A percentile compares a stretch with the other conserved stretches of the same genome.
phyloP scores from a whole-genome alignment of 805 yeast genomes.

The Teunomyces pallodes region DNA sequence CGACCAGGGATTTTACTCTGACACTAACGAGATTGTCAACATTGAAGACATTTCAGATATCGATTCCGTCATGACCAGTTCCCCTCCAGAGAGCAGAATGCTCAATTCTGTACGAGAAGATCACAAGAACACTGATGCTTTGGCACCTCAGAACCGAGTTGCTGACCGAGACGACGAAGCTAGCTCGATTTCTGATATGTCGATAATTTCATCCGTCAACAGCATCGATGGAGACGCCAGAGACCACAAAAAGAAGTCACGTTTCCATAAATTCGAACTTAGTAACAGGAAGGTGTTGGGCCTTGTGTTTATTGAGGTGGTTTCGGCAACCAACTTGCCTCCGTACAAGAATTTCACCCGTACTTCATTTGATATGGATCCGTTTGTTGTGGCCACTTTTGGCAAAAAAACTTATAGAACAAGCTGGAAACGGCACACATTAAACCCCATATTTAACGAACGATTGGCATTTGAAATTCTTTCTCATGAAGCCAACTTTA shows the following conservation, averaged over 20 bases:
- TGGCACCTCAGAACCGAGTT: neutral
- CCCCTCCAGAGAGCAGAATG: neutral
- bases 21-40: conserved; percentile 16
- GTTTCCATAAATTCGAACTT: conserved; percentile 33
- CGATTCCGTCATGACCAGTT: conserved; percentile 20
- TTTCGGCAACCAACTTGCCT: conserved; percentile 74
- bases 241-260: conserved; percentile 10
- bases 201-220: conserved; percentile 12
- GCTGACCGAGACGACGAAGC: conserved; percentile 13
- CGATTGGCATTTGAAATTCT: conserved; percentile 74
- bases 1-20: conserved; percentile 42
- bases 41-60: conserved; percentile 28
- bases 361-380: conserved; percentile 92
- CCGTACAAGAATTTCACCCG: conserved; percentile 68
- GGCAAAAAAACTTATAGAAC: conserved; percentile 87
- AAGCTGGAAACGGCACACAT: conserved; percentile 75
- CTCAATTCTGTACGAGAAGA: neutral
- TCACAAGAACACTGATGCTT: neutral
- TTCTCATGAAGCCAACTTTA: conserved; percentile 61
- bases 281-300: conserved; percentile 52
- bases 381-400: conserved; percentile 87
- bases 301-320: conserved; percentile 72
- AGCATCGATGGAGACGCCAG: neutral
- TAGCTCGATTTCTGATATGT: conserved; percentile 20
- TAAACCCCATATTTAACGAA: conserved; percentile 82